These are phyloP conservation scores for Boletus patriciae DNA, from an alignment of 768 basidiomycete species.

Conservation along the genomic window DNA sequence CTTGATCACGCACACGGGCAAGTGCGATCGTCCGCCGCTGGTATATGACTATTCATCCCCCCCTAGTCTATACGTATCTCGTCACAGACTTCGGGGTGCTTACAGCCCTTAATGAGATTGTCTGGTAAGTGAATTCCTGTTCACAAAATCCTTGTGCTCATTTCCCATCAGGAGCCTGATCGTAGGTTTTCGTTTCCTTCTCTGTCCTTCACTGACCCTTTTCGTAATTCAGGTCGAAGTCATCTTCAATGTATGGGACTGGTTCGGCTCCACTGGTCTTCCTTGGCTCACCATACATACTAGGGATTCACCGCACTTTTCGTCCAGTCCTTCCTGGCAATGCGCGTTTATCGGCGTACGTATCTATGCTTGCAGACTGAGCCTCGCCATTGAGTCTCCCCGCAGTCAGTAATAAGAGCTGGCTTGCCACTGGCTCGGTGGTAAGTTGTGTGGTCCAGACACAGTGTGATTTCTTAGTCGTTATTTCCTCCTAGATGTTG, in stretches of 20 bases:
- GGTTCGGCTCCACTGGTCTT: not conserved
- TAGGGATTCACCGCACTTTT: slow-evolving; percentile 51
- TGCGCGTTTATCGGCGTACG: slow-evolving; percentile 53
- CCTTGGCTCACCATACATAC: not conserved
- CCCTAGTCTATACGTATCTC: slow-evolving; percentile 49
- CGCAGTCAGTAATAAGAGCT: slow-evolving; percentile 53
- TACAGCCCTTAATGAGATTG: slow-evolving; percentile 34
- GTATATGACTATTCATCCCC: not conserved
- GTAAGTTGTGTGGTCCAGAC: slow-evolving; percentile 15
- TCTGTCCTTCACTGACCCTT: not conserved
- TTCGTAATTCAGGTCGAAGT: slow-evolving; percentile 45
- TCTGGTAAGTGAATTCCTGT: slow-evolving; percentile 40
- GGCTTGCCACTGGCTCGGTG: slow-evolving; percentile 40
- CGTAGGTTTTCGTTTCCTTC: slow-evolving; percentile 10
- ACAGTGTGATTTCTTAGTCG: not conserved
- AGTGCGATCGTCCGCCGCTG: not conserved
- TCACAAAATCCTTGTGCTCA: not conserved
- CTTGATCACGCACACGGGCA: slow-evolving; percentile 56
- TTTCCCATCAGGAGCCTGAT: slow-evolving; percentile 25
- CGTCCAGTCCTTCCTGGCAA: slow-evolving; percentile 57
- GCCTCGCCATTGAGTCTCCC: not conserved
- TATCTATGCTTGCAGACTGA: not conserved
- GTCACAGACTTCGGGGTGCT: slow-evolving; percentile 40
- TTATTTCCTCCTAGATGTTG: slow-evolving; percentile 13
- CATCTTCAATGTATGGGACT: slow-evolving; percentile 46